Evolutionary conservation across 768 basidiomycete genomes (phyloP), one percentile per base, ranked within the genome.

Genomic region (Lentinula boryana): DNA sequence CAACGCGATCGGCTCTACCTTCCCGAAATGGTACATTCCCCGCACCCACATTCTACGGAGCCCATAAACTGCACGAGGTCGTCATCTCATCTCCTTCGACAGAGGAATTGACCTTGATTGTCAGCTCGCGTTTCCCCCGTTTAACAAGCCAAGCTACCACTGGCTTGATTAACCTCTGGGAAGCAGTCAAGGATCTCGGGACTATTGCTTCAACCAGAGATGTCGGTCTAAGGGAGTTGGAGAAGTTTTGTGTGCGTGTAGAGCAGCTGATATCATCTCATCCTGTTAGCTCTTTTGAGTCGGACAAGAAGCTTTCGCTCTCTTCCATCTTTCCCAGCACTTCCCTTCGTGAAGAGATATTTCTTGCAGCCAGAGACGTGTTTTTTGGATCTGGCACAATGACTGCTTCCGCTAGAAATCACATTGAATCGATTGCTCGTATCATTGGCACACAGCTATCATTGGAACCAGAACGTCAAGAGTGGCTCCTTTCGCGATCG

Each of bases 331-430:
- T 93, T 65, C 76, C 88, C 4, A 92, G 93, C 68, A 84, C 88
- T 4, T 73, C 81, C 0, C 69, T 95, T 1, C 86, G 94, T 44
- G 95, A 98, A 71, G 93, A 95, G 56, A 84, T 98, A 33, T 95
- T 88, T 67, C 77, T 93, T 44, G 91, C 95, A 68, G 91, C 92
- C 0, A 81, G 89, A 18, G 97, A 98, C 69, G 84, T 96, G 23
- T 98, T 99, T 75, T 93, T 97, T 64, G 92, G 93, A 40, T 80
- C 85, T 27, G 83, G 84, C 15, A 72, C 76, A 4, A 76, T 80
- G 53, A 87, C 85, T 1, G 63, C 79, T 1, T 70, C 82, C 8
- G 80, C 84, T 50, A 82, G 75, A 53, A 72, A 76, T 4, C 82
- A 86, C 63, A 63, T 75, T 15, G 76, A 80, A 6, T 72, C 74